A percentile compares a stretch with the other conserved stretches of the same genome.
Evolutionary conservation across 208 protist genomes (phyloP).

Genomic region (Trichomonas gallinae): DNA sequence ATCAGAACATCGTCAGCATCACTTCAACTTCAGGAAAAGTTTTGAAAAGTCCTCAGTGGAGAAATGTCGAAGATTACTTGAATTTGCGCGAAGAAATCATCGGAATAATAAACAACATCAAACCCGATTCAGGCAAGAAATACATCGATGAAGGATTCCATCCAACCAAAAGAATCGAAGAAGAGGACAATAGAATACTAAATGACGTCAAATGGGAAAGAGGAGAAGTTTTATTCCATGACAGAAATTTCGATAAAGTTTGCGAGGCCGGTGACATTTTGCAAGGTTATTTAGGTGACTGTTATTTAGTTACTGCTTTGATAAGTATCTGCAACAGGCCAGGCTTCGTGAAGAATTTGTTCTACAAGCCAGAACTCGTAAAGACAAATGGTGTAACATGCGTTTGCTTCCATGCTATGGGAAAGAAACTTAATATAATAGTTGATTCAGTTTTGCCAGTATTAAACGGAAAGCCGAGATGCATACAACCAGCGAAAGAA

Average conservation of each 20-base stretch:
- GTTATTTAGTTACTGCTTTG: not conserved
- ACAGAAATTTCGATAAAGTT: not conserved
- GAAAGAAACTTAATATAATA: not conserved
- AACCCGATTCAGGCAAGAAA: not conserved
- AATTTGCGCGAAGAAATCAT: not conserved
- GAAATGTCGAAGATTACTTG: not conserved
- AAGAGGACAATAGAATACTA: not conserved
- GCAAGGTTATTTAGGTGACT: not conserved
- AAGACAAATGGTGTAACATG: not conserved
- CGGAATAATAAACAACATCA: not conserved
- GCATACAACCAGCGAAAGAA: not conserved
- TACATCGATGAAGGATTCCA: not conserved
- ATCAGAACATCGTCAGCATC: not conserved
- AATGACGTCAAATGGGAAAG: not conserved
- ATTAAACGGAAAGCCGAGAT: not conserved
- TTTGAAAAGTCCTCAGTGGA: not conserved
- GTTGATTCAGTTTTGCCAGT: not conserved
- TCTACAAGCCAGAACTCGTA: not conserved
- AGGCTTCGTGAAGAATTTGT: not conserved
- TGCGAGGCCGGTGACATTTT: not conserved
- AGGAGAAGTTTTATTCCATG: not conserved
- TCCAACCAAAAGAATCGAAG: not conserved
- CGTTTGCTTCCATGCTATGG: not conserved
- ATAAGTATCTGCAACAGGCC: not conserved
- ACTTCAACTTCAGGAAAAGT: not conserved